These are phyloP conservation scores for Venustampulla echinocandica DNA, from an alignment of 495 filamentous ascomycete species.

Conservation along the genomic window DNA sequence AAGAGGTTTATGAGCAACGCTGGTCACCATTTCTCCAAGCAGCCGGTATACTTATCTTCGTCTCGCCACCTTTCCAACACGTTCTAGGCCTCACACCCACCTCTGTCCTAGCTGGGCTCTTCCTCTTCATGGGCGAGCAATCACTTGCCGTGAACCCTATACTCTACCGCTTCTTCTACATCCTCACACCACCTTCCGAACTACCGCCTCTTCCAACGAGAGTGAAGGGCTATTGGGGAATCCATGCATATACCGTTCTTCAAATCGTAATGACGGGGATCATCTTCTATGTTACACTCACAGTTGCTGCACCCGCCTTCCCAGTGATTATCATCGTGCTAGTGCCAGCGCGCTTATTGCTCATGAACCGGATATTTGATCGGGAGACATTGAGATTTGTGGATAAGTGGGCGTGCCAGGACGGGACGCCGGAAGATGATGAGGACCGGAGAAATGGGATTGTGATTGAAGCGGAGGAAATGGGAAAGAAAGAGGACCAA, in stretches of 20 bases:
- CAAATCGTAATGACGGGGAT: slow-evolving; percentile 53
- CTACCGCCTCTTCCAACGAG: slow-evolving; percentile 47
- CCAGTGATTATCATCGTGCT: slow-evolving; percentile 59
- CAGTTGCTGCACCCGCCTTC: slow-evolving; percentile 54
- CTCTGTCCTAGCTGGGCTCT: slow-evolving; percentile 58
- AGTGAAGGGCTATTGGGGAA: slow-evolving; percentile 39
- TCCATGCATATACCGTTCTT: slow-evolving; percentile 54
- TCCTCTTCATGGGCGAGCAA: slow-evolving; percentile 69
- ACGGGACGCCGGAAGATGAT: slow-evolving; percentile 55
- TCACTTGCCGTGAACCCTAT: slow-evolving; percentile 62
- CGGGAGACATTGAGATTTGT: slow-evolving; percentile 54
- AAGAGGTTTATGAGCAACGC: slow-evolving; percentile 54
- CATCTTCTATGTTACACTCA: slow-evolving; percentile 59
- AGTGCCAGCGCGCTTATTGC: slow-evolving; percentile 50
- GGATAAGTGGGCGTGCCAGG: slow-evolving; percentile 63
- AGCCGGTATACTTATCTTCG: slow-evolving; percentile 49
- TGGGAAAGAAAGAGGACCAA: neutral
- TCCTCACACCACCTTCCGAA: slow-evolving; percentile 56
- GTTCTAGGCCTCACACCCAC: slow-evolving; percentile 61
- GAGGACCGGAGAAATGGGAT: slow-evolving; percentile 31
- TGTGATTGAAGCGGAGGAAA: neutral
- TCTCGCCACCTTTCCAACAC: slow-evolving; percentile 60
- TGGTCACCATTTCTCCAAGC: slow-evolving; percentile 60
- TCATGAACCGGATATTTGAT: slow-evolving; percentile 59
- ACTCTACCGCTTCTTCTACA: slow-evolving; percentile 51